Conservation (phyloP, 495 filamentous ascomycete genomes). For the Penicillium bialowiezense region DNA sequence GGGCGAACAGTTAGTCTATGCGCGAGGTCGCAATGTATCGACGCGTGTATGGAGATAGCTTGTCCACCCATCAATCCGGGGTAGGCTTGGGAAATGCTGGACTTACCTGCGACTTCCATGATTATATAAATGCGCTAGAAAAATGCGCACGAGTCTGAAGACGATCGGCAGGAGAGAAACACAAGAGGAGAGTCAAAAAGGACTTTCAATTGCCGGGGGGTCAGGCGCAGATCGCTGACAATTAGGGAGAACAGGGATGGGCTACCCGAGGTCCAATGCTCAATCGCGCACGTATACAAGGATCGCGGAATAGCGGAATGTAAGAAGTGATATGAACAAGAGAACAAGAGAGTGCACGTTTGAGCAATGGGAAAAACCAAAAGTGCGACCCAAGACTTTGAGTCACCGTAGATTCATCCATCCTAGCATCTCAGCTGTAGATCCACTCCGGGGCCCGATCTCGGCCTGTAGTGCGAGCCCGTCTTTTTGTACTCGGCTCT, state of each 20-base stretch:
- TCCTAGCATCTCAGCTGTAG: constrained; percentile 9
- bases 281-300: too few species aligned
- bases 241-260: constrained; percentile 13
- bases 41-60: too few species aligned
- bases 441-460: constrained; percentile 18
- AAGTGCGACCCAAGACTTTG: background rate
- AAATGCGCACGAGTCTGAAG: background rate
- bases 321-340: too few species aligned
- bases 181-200: background rate
- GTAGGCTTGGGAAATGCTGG: background rate
- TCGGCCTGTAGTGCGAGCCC: constrained; percentile 17
- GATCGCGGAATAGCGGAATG: too few species aligned
- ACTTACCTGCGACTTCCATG: constrained; percentile 20
- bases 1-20: constrained; percentile 10
- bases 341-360: too few species aligned
- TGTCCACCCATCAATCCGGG: too few species aligned
- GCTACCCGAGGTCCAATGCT: constrained; percentile 2
- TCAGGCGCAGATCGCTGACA: constrained; percentile 11
- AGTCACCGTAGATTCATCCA: constrained; percentile 1
- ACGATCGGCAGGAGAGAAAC: background rate
- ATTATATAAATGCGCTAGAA: constrained; percentile 3
- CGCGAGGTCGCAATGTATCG: background rate
- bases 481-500: background rate
- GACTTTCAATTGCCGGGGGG: background rate
- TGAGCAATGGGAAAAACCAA: background rate